Evolutionary conservation across 2,329 filamentous ascomycete species (phyloP), one percentile per base, ranked within the genome.

Genomic region (Sporothrix protearum): DNA sequence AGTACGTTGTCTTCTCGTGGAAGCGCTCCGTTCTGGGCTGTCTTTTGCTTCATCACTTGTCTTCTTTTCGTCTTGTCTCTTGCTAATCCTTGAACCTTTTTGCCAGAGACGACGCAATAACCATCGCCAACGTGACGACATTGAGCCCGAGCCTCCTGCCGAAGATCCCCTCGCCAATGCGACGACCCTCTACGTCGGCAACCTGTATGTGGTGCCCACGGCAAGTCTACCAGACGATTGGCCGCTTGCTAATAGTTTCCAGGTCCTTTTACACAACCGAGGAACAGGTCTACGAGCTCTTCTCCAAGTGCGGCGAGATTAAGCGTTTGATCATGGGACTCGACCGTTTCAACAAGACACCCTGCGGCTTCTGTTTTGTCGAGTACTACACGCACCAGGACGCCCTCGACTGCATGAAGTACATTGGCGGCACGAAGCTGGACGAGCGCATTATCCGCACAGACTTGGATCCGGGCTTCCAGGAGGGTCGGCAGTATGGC

Each of bases 351-450:
- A 92, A 92, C 82, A 99, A 99, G 85, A 99, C 96, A 0, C 96
- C 96, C 1, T 99, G 96, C 82, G 96, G 96, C 53, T 99, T 99
- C 86, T 99, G 96, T 85, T 99, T 99, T 79, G 96, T 99, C 78
- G 96, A 99, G 83, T 99, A 99, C 84, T 98, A 97, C 84, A 97
- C 91, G 39, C 96, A 98, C 81, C 91, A 97, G 79, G 96, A 99
- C 81, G 96, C 96, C 9, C 87, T 99, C 67, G 96, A 99, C 80
- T 98, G 95, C 82, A 91, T 99, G 90, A 99, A 98, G 83, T 99
- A 98, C 80, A 91, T 99, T 78, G 96, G 96, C 71, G 96, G 96
- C 72, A 99, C 96, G 47, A 99, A 99, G 84, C 88, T 99, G 61
- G 96, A 99, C 81, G 96, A 99, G 85, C 90, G 96, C 77, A 91